Conservation (phyloP, 2,329 filamentous ascomycete genomes). For the Paracoccidioides brasiliensis region DNA sequence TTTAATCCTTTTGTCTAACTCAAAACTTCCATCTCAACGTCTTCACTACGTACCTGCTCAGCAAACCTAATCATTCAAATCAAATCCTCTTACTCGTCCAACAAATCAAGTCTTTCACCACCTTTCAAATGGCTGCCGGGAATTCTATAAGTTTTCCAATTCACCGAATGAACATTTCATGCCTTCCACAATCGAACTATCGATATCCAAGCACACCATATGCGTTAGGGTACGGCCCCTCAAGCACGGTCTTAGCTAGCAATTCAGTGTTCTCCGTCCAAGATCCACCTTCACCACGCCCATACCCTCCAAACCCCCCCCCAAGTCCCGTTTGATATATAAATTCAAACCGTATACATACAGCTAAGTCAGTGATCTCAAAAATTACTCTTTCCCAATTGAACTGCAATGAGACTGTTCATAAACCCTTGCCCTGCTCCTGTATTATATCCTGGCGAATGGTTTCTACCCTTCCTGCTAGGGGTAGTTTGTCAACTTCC, state of each 20-base stretch:
- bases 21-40: too few species aligned
- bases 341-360: not conserved
- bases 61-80: not conserved
- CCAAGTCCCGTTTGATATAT: constrained; percentile 23
- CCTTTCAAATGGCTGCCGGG: not conserved
- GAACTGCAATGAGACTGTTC: not conserved
- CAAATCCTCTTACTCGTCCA: not conserved
- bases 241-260: not conserved
- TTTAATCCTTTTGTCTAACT: not conserved
- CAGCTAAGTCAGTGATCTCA: not conserved
- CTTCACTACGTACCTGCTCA: not conserved
- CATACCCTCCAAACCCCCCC: constrained; percentile 28
- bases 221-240: not conserved
- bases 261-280: constrained; percentile 4
- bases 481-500: too few species aligned
- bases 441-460: not conserved
- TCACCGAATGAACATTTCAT: not conserved
- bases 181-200: not conserved
- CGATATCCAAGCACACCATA: not conserved
- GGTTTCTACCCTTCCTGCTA: too few species aligned
- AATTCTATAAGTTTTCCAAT: not conserved
- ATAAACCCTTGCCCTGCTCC: not conserved
- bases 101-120: not conserved
- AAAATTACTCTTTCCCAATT: not conserved
- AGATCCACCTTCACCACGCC: constrained; percentile 19